Percentiles rank a stretch among this genome's conserved stretches.
These are phyloP conservation scores for Eucalyptus cladocalyx DNA, from an alignment of 345 rosid genomes.

Conservation along the genomic window DNA sequence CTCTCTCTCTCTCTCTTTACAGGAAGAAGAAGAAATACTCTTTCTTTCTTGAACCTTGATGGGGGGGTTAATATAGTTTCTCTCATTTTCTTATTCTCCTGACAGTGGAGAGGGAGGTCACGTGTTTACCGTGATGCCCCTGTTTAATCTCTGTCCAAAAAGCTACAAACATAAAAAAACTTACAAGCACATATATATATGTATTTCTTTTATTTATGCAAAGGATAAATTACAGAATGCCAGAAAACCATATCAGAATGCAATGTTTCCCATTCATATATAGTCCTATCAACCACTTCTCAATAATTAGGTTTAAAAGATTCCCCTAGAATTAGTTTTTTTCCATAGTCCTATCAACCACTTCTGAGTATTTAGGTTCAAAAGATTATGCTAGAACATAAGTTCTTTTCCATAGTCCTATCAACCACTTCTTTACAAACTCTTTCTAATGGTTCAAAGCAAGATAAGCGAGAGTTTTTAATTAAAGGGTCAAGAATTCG, in stretches of 20 bases:
- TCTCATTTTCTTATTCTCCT: neutral
- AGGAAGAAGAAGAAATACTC: neutral
- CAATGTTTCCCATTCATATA: neutral
- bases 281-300: neutral
- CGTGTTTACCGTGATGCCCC: conserved; percentile 3
- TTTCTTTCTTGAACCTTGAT: neutral
- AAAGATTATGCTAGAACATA: neutral
- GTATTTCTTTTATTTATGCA: neutral
- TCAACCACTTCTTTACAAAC: neutral
- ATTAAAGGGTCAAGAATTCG: neutral
- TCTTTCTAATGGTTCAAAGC: neutral
- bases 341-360: neutral
- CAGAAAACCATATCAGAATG: neutral
- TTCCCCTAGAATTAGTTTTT: neutral
- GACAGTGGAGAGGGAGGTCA: neutral
- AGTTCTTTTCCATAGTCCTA: neutral
- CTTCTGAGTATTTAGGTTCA: neutral
- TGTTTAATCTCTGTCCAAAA: neutral
- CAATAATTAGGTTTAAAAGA: neutral
- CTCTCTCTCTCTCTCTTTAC: neutral
- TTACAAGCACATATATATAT: neutral
- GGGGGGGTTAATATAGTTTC: neutral
- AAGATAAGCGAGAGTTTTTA: neutral
- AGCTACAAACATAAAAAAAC: neutral
- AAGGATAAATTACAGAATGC: neutral